phyloP scores from a whole-genome alignment of 345 rosid genomes.

The Orychophragmus violaceus region DNA sequence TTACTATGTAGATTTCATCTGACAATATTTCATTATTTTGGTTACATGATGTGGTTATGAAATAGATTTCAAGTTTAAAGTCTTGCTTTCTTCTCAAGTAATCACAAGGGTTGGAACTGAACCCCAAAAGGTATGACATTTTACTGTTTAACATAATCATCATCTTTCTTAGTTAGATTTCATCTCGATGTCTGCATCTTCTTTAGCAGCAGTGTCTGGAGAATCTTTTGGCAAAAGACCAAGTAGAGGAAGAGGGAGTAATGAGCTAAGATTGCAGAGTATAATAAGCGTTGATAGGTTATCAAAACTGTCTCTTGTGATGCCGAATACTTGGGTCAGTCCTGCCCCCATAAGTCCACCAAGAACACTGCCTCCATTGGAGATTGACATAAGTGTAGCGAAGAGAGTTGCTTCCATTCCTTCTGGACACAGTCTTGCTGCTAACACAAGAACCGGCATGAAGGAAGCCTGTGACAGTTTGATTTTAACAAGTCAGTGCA shows the following conservation, averaged over 20 bases:
- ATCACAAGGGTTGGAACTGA: neutral
- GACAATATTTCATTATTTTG: too few species aligned
- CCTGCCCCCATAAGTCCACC: slow-evolving; percentile 93
- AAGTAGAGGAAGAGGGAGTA: slow-evolving; percentile 86
- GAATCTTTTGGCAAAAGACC: slow-evolving; percentile 64
- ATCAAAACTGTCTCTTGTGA: slow-evolving; percentile 73
- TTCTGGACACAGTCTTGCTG: slow-evolving; percentile 88
- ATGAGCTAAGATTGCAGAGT: slow-evolving; percentile 94
- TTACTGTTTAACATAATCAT: neutral
- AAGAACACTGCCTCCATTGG: slow-evolving; percentile 83
- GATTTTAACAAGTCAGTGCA: neutral
- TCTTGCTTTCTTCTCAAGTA: neutral
- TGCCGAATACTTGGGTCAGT: slow-evolving; percentile 70
- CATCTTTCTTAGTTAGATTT: slow-evolving; percentile 52
- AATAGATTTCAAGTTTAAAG: neutral
- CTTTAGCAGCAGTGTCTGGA: slow-evolving; percentile 37
- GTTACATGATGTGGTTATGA: neutral
- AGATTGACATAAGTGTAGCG: slow-evolving; percentile 92
- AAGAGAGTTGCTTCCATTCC: slow-evolving; percentile 99
- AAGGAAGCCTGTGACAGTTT: slow-evolving; percentile 64
- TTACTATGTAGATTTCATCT: too few species aligned
- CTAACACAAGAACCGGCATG: slow-evolving; percentile 94
- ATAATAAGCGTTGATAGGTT: slow-evolving; percentile 58
- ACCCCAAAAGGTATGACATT: neutral
- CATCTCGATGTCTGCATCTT: slow-evolving; percentile 61